Percentiles rank a stretch among this genome's conserved stretches.
phyloP scores from a whole-genome alignment of 192 early-diverging fungal genomes.

The Phlyctochytrium planicorne region DNA sequence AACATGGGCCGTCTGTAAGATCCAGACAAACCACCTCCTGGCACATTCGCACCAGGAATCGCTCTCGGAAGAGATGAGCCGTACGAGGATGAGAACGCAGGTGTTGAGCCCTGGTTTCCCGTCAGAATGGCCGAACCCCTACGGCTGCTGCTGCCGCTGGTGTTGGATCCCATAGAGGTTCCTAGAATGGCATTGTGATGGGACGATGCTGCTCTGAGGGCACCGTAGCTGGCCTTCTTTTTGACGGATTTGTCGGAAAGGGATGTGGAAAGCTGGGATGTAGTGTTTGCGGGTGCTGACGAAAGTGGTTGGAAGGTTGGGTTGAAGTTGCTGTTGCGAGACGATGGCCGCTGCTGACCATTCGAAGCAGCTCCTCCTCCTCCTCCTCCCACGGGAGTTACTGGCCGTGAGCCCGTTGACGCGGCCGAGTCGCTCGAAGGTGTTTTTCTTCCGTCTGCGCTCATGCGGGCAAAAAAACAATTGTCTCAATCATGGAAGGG shows the following conservation, averaged over 20 bases:
- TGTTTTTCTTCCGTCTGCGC: no score
- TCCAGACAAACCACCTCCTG: background rate
- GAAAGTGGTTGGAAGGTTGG: background rate
- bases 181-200: background rate
- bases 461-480: no score
- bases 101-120: background rate
- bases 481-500: no score
- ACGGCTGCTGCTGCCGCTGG: background rate
- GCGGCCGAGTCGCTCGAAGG: no score
- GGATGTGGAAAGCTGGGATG: background rate
- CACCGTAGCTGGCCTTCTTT: conserved; percentile 2
- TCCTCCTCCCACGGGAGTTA: no score
- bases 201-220: background rate
- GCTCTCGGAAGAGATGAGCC: background rate
- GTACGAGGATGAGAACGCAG: background rate
- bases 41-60: background rate
- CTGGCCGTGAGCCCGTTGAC: no score
- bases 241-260: background rate
- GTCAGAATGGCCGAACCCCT: background rate
- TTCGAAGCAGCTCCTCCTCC: no score
- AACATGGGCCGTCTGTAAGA: background rate
- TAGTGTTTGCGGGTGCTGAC: background rate
- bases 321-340: background rate
- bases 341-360: no score
- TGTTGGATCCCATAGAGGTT: background rate